Base-by-base conservation (phyloP, 768 basidiomycete species). In the Trametes meyenii region DNA sequence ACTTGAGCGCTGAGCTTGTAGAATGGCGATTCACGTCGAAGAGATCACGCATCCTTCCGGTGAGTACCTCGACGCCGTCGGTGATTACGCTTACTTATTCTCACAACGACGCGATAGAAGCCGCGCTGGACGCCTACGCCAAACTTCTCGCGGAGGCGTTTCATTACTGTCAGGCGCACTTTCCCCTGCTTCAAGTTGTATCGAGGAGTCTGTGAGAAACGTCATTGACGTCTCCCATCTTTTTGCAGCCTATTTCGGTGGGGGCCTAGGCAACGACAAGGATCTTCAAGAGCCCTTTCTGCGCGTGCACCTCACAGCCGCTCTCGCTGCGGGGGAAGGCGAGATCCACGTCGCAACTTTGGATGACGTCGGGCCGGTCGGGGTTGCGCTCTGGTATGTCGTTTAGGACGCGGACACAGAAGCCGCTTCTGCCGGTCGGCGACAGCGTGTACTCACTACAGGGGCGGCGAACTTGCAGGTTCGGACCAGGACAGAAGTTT, bases 311-410 rank as follows among this genome's bases (percentile, higher is more conserved):
- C 23, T 49, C 13, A 49, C 24, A 2, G 48, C 48, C 7, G 48
- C 48, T 14, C 19, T 48, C 16, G 26, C 14, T 14, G 33, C 10
- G 14, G 48, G 48, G 11, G 54, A 50, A 21, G 60, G 60, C 0
- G 60, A 65, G 26, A 39, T 65, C 21, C 49, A 55, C 29, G 33
- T 65, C 49, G 64, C 60, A 8, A 60, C 61, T 38, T n/a, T 58
- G 19, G 24, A 24, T 4, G 48, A 29, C 29, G 48, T 49, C 6
- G 48, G 48, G 1, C 26, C n/a, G 24, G 55, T 55, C 14, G 60
- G 64, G 0, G 64, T 53, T 6, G 45, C 64, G 13, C 33, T 59
- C 3, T 62, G 58, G 64, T 65, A 44, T 1, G 2, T 5, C 3
- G 23, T 3, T 6, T n/a, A 24, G 35, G 7, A 6, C 13, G 43